phyloP scores from a whole-genome alignment of 2,329 filamentous ascomycete genomes.

The Xylaria sp. region DNA sequence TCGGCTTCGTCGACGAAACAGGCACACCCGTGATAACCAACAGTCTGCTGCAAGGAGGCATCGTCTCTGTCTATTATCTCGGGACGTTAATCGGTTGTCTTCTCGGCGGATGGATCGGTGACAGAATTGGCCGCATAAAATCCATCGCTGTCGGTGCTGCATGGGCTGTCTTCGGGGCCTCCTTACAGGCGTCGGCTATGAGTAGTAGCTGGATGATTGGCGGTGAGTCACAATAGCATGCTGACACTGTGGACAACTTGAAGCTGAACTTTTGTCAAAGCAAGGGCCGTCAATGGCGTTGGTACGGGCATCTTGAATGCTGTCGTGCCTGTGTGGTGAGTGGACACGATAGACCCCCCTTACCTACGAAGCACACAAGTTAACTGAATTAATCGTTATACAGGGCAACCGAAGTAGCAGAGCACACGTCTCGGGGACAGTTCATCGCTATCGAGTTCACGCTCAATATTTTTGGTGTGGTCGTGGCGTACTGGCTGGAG shows the following conservation, averaged over 20 bases:
- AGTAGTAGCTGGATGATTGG: slow-evolving; percentile 67
- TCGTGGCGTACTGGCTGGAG: slow-evolving; percentile 56
- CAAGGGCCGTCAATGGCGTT: slow-evolving; percentile 57
- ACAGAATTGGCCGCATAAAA: slow-evolving; percentile 56
- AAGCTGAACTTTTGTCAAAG: slow-evolving; percentile 25
- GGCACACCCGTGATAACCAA: slow-evolving; percentile 50
- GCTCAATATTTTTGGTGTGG: slow-evolving; percentile 65
- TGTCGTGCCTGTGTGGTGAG: slow-evolving; percentile 59
- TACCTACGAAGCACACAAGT: not conserved
- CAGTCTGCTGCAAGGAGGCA: slow-evolving; percentile 57
- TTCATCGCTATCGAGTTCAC: slow-evolving; percentile 70
- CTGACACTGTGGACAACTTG: no score
- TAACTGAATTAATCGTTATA: not conserved
- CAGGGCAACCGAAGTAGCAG: slow-evolving; percentile 62
- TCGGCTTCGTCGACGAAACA: slow-evolving; percentile 53
- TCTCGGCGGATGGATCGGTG: slow-evolving; percentile 58
- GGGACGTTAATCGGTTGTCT: slow-evolving; percentile 59
- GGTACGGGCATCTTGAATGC: slow-evolving; percentile 66
- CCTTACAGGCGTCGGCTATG: slow-evolving; percentile 59
- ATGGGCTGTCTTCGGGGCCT: slow-evolving; percentile 57
- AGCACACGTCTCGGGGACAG: slow-evolving; percentile 61
- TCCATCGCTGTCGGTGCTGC: slow-evolving; percentile 55
- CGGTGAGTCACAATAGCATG: slow-evolving; percentile 35
- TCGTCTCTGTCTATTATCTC: slow-evolving; percentile 52
- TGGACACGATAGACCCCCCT: slow-evolving; percentile 4